Evolutionary conservation across 257 asterid genomes (phyloP).

Genomic region (Apocynum venetum): DNA sequence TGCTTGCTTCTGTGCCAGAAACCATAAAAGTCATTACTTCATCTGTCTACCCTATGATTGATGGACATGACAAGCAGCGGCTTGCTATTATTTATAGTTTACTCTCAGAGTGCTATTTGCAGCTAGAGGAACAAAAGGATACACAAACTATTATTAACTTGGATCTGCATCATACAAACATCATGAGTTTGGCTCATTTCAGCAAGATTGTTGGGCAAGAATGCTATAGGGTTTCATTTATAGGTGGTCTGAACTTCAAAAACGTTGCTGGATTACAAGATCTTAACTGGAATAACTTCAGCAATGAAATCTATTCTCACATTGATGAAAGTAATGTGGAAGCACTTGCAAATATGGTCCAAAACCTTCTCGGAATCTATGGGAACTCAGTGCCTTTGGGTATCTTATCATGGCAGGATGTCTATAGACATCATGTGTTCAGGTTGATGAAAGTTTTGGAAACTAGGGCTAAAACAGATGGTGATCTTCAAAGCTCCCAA

Average conservation of each 20-base stretch:
- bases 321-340: conserved; percentile 67
- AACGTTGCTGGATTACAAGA: conserved; percentile 68
- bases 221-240: conserved; percentile 70
- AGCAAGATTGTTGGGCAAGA: conserved; percentile 60
- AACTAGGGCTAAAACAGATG: conserved; percentile 45
- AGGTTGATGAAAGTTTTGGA: conserved; percentile 59
- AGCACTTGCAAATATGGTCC: conserved; percentile 80
- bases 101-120: conserved; percentile 74
- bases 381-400: conserved; percentile 50
- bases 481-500: conserved; percentile 41
- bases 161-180: conserved; percentile 26
- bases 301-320: conserved; percentile 62
- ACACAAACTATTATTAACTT: conserved; percentile 28
- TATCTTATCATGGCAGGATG: conserved; percentile 59
- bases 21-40: conserved; percentile 48
- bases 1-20: conserved; percentile 59
- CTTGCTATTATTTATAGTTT: conserved; percentile 71
- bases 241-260: conserved; percentile 65
- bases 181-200: conserved; percentile 41
- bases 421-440: conserved; percentile 51
- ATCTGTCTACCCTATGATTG: conserved; percentile 63
- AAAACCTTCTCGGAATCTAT: conserved; percentile 47
- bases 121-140: conserved; percentile 43
- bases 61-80: conserved; percentile 82
- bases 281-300: conserved; percentile 66